Conservation (phyloP, 441 rosid species). For the Pelargonium australe region DNA sequence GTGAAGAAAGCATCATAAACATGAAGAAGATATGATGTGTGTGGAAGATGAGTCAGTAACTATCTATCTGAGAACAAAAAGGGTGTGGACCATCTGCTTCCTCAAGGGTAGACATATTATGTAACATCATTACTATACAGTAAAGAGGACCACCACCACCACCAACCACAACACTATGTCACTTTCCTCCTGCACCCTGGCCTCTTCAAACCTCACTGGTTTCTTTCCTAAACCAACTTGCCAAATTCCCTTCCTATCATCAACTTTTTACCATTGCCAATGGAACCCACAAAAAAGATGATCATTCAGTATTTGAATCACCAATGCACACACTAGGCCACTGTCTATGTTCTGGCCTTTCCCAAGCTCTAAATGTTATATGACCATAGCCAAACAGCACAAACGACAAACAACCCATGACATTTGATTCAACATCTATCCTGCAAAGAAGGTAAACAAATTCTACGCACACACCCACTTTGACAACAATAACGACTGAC, state of each 20-base stretch:
- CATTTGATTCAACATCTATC: no score
- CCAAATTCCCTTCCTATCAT: conserved; percentile 4
- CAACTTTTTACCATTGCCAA: not conserved
- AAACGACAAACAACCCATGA: not conserved
- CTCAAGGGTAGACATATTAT: conserved; percentile 21
- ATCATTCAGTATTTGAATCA: not conserved
- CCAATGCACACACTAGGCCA: not conserved
- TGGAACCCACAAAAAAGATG: not conserved
- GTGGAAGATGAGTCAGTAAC: conserved; percentile 45
- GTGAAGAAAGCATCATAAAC: no score
- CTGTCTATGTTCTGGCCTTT: not conserved
- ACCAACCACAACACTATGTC: conserved; percentile 5
- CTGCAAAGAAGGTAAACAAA: no score
- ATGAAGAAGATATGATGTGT: conserved; percentile 14
- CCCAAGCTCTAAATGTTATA: no score
- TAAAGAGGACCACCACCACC: conserved; percentile 13
- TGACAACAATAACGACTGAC: no score
- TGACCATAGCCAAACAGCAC: not conserved
- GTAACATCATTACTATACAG: conserved; percentile 11
- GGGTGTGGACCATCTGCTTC: conserved; percentile 26
- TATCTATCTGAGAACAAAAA: conserved; percentile 19
- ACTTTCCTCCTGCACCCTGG: conserved; percentile 21
- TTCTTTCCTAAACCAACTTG: conserved; percentile 12
- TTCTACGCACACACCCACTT: no score
- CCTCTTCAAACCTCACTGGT: conserved; percentile 12